Percentiles rank a stretch among this genome's conserved stretches.
These are phyloP conservation scores for Verticillium longisporum DNA, from an alignment of 2,329 filamentous ascomycete genomes.

Conservation along the genomic window DNA sequence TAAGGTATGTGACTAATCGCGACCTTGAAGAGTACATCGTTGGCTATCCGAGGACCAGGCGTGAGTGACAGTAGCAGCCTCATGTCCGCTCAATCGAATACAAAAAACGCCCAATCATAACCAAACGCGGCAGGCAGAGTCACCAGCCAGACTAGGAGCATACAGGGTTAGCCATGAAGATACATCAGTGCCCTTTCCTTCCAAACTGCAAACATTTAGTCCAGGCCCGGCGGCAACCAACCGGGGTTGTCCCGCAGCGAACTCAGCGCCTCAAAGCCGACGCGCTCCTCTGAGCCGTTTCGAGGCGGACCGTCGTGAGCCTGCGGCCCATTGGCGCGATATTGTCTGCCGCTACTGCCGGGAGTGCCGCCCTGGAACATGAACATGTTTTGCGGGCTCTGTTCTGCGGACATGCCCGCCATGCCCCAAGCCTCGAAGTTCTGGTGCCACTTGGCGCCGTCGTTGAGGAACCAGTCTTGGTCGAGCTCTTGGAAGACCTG, in stretches of 20 bases:
- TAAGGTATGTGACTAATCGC: no score
- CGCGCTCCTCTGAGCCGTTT: neutral
- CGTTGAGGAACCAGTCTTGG: slow-evolving; percentile 51
- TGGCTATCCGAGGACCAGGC: no score
- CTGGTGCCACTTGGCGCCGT: slow-evolving; percentile 51
- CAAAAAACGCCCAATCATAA: no score
- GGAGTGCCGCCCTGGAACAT: slow-evolving; percentile 7
- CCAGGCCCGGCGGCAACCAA: slow-evolving; percentile 1
- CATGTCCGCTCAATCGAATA: no score
- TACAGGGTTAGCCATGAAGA: neutral
- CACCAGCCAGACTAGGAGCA: no score
- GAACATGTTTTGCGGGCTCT: slow-evolving; percentile 9
- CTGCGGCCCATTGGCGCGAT: neutral
- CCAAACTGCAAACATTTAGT: neutral
- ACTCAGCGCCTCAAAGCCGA: neutral
- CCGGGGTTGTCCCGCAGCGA: slow-evolving; percentile 1
- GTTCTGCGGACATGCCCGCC: slow-evolving; percentile 19
- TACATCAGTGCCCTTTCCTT: no score
- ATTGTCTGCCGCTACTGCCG: neutral
- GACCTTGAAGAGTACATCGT: no score
- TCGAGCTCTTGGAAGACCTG: slow-evolving; percentile 34
- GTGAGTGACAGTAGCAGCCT: no score
- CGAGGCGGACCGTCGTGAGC: neutral
- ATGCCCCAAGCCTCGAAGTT: slow-evolving; percentile 46
- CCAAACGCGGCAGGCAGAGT: no score